Evolutionary conservation across 2,329 filamentous ascomycete genomes (phyloP), one percentile per base, ranked within the genome.

Genomic region (Sporothrix mexicana): DNA sequence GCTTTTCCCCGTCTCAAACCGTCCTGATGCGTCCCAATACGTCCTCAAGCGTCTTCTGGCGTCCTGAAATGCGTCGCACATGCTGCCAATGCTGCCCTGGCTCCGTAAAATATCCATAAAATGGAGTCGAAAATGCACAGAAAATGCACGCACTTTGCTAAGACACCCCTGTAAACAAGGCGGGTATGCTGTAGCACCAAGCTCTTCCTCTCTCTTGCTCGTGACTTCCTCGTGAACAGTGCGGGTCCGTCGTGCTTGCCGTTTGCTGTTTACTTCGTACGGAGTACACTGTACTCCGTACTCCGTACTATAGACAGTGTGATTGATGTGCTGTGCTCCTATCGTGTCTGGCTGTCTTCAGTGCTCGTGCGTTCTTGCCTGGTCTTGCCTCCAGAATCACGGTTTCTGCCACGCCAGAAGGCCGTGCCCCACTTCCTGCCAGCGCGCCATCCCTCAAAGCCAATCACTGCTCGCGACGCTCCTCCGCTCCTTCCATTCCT

Each of bases 401-500:
- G 30, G 7, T 36, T 36, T 36, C 30, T 30, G 30, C 36, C 41
- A 43, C 59, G 59, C 6, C n/a, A 20, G 30, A 5, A 20, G 15
- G 43, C 9, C 41, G 36, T n/a, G 41, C 41, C 23, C 57, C 57
- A 61, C 45, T 61, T 71, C 25, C 47, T 71, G 57, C 69, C 57
- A 70, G 55, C 69, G 69, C 57, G 69, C 57, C 69, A 49, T 23
- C 20, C 43, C 49, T 30, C 36, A 17, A 25, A 30, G 17, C 70
- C 70, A 71, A 71, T 71, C 70, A 71, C 59, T 3, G 45, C 25
- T 7, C 59, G 6, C 30, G 2, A 30, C 43, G 25, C n/a, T 51
- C n/a, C 70, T 66, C 59, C 59, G 70, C 47, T 51, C 59, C 45
- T 64, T 55, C 59, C 70, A 47, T 53, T 49, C 20, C 61, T 30